phyloP scores from a whole-genome alignment of 148 eudicot species.

The Rhododendron simsii region DNA sequence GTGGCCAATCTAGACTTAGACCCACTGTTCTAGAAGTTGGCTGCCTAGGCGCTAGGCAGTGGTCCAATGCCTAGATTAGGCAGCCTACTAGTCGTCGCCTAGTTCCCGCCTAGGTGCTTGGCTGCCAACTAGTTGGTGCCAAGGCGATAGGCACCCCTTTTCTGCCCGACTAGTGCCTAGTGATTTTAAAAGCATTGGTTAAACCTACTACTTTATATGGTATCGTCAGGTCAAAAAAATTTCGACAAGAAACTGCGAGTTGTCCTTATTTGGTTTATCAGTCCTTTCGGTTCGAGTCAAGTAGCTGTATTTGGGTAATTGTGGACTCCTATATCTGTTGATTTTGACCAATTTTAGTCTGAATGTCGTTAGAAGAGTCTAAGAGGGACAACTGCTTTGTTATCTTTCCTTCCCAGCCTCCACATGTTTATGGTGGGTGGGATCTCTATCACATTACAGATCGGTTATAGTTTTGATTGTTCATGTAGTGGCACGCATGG shows the following conservation, averaged over 20 bases:
- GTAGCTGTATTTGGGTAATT: neutral
- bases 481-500: slow-evolving; percentile 33
- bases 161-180: neutral
- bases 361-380: neutral
- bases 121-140: too few species aligned
- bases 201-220: neutral
- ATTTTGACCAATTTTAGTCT: neutral
- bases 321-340: neutral
- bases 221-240: neutral
- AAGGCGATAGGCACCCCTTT: too few species aligned
- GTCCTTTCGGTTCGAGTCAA: too few species aligned
- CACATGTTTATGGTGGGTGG: slow-evolving; percentile 26
- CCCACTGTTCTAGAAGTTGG: neutral
- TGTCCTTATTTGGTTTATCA: too few species aligned
- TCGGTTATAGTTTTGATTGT: slow-evolving; percentile 23
- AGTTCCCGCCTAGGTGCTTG: too few species aligned
- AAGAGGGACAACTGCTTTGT: neutral
- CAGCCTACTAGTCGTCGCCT: too few species aligned
- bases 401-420: slow-evolving; percentile 12
- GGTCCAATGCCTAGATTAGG: too few species aligned
- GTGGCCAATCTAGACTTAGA: neutral
- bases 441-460: slow-evolving; percentile 14
- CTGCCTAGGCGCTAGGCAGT: too few species aligned
- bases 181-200: too few species aligned
- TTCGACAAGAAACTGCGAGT: neutral